phyloP scores from a whole-genome alignment of 2,329 filamentous ascomycete species.

The Fusarium kyushuense region DNA sequence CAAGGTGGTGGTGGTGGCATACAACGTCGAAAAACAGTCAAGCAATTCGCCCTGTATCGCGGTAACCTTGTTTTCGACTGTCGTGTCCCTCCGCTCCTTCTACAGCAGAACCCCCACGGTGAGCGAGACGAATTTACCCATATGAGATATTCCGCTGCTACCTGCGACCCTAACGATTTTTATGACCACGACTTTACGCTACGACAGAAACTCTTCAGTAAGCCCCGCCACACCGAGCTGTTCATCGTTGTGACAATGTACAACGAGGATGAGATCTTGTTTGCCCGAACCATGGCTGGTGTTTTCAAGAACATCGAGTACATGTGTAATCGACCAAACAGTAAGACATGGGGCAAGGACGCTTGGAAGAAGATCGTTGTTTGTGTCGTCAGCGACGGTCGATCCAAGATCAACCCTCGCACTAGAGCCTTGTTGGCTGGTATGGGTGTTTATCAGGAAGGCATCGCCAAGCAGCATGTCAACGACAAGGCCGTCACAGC shows the following conservation, averaged over 20 bases:
- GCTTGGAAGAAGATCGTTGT: slow-evolving; percentile 99
- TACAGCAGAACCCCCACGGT: slow-evolving; percentile 89
- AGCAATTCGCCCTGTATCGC: slow-evolving; percentile 96
- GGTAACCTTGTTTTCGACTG: slow-evolving; percentile 98
- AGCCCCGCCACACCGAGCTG: slow-evolving; percentile 90
- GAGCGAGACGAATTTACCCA: slow-evolving; percentile 93
- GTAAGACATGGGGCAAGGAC: slow-evolving; percentile 98
- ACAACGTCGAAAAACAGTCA: slow-evolving; percentile 97
- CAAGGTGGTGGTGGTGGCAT: slow-evolving; percentile 61
- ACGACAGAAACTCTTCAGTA: slow-evolving; percentile 91
- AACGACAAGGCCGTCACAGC: not conserved
- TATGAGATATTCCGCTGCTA: slow-evolving; percentile 94
- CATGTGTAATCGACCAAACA: slow-evolving; percentile 93
- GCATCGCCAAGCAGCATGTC: slow-evolving; percentile 72
- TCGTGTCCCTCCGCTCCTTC: slow-evolving; percentile 87
- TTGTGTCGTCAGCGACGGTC: slow-evolving; percentile 95
- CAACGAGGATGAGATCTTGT: slow-evolving; percentile 97
- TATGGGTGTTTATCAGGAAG: slow-evolving; percentile 72
- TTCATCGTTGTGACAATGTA: slow-evolving; percentile 99
- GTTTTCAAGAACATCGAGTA: slow-evolving; percentile 99
- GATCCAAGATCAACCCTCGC: slow-evolving; percentile 94
- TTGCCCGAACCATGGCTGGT: slow-evolving; percentile 94
- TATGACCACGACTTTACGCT: slow-evolving; percentile 91
- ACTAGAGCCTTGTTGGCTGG: slow-evolving; percentile 71
- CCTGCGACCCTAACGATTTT: slow-evolving; percentile 91